phyloP scores from a whole-genome alignment of 805 yeast species.

The Starmera quercuum region DNA sequence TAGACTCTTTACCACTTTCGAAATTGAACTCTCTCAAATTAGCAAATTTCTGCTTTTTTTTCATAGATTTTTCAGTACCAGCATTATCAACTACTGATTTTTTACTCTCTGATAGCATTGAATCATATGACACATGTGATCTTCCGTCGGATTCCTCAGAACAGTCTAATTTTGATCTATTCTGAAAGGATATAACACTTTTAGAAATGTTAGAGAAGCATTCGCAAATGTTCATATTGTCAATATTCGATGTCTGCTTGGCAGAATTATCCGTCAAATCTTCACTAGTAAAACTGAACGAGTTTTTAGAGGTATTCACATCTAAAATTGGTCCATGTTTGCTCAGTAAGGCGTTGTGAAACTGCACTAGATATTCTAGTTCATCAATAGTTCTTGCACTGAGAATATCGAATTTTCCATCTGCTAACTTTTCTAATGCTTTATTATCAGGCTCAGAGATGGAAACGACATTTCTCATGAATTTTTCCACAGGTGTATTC shows the following conservation, averaged over 20 bases:
- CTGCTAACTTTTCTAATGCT: conserved; percentile 28
- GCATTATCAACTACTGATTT: too few species aligned
- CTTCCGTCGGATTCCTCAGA: conserved; percentile 14
- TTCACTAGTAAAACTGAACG: conserved; percentile 15
- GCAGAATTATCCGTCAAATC: conserved; percentile 1
- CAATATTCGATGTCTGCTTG: conserved; percentile 14
- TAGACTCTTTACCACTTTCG: conserved; percentile 12
- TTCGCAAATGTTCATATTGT: conserved; percentile 20
- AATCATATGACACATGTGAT: conserved; percentile 56
- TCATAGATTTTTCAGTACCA: too few species aligned
- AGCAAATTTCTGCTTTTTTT: conserved; percentile 12
- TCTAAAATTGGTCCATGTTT: conserved; percentile 12
- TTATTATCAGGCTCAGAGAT: conserved; percentile 18
- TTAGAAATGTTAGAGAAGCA: conserved; percentile 17
- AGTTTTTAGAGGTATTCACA: conserved; percentile 3
- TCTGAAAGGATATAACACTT: conserved; percentile 16
- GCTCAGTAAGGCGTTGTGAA: conserved; percentile 32
- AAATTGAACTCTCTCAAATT: conserved; percentile 41
- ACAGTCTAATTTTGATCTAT: not conserved
- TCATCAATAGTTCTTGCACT: conserved; percentile 70
- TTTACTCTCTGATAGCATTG: too few species aligned
- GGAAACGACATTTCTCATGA: conserved; percentile 20
- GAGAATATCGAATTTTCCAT: conserved; percentile 47
- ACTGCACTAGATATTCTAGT: conserved; percentile 45
- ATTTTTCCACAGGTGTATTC: conserved; percentile 13